Evolutionary conservation across 352 stramenopile genomes (phyloP).

Genomic region (Phytophthora agathidicida): DNA sequence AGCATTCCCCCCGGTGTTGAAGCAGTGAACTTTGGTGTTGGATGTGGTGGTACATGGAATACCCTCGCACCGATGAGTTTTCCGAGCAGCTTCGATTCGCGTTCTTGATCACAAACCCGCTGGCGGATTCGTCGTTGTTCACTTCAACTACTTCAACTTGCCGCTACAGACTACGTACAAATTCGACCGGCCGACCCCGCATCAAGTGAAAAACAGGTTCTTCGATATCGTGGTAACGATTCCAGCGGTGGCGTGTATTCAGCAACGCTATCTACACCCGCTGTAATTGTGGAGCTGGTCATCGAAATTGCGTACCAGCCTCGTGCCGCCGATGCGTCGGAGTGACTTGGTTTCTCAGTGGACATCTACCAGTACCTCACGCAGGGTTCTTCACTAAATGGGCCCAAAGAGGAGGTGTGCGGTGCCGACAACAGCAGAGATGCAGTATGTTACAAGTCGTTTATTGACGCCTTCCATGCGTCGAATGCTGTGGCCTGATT

Average conservation of each 20-base stretch:
- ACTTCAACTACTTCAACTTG: slow-evolving; percentile 72
- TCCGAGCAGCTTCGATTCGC: slow-evolving; percentile 36
- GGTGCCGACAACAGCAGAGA: slow-evolving; percentile 60
- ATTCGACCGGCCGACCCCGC: slow-evolving; percentile 36
- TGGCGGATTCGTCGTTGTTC: slow-evolving; percentile 56
- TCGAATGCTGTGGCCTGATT: slow-evolving; percentile 54
- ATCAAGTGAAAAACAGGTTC: slow-evolving; percentile 27
- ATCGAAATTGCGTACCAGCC: slow-evolving; percentile 15
- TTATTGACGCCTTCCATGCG: slow-evolving; percentile 14
- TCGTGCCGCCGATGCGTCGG: slow-evolving; percentile 11
- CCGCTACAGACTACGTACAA: slow-evolving; percentile 53
- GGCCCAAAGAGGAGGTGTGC: slow-evolving; percentile 55
- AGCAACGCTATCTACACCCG: slow-evolving; percentile 29
- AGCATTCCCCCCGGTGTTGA: slow-evolving; percentile 24
- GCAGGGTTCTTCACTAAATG: slow-evolving; percentile 17
- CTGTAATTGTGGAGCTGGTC: slow-evolving; percentile 56
- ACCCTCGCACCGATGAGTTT: slow-evolving; percentile 26
- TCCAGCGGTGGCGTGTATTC: slow-evolving; percentile 40
- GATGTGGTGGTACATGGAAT: slow-evolving; percentile 36
- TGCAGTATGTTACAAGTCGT: slow-evolving; percentile 48
- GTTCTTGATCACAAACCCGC: slow-evolving; percentile 44
- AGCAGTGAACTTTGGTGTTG: slow-evolving; percentile 31
- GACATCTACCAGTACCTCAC: slow-evolving; percentile 48
- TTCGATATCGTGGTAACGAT: slow-evolving; percentile 42
- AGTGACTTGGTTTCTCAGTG: slow-evolving; percentile 57